Evolutionary conservation across 1,139 yeast genomes (phyloP).

Genomic region (Nakaseomyces nivariensis): DNA sequence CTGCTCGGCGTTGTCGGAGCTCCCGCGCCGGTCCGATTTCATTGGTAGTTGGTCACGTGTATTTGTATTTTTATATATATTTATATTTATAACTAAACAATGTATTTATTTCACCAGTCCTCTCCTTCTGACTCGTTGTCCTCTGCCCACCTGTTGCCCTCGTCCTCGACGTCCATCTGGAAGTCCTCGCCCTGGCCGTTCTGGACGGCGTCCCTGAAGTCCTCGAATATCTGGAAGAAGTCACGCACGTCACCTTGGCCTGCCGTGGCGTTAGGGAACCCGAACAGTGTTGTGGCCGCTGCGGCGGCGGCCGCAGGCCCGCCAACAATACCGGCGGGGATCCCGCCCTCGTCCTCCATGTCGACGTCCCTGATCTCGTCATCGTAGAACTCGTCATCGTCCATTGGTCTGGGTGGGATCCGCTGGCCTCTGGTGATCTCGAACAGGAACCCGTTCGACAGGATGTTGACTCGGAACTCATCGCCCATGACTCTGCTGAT

Average conservation of each 20-base stretch:
- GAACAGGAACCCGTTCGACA: constrained; percentile 25
- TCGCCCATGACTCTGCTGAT: constrained; percentile 32
- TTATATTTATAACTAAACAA: neutral
- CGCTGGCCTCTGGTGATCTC: constrained; percentile 24
- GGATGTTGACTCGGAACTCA: constrained; percentile 26
- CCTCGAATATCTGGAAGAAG: constrained; percentile 23
- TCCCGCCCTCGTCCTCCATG: constrained; percentile 16
- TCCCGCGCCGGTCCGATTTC: neutral
- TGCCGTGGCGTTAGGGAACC: constrained; percentile 14
- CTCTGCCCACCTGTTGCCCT: neutral
- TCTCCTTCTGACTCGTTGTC: neutral
- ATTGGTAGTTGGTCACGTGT: neutral
- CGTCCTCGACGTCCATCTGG: constrained; percentile 2
- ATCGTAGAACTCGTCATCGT: constrained; percentile 8
- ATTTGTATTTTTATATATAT: neutral
- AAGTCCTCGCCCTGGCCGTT: constrained; percentile 8
- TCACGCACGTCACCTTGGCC: constrained; percentile 20
- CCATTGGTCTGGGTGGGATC: constrained; percentile 16
- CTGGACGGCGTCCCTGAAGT: constrained; percentile 13
- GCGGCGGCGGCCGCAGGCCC: constrained; percentile 4
- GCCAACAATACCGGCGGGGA: constrained; percentile 13
- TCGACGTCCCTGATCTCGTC: constrained; percentile 17
- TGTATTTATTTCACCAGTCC: neutral
- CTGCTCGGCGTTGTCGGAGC: neutral
- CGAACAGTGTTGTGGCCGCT: constrained; percentile 8